These are phyloP conservation scores for Protomyces inundatus DNA, from an alignment of 1,139 yeast species.

Conservation along the genomic window DNA sequence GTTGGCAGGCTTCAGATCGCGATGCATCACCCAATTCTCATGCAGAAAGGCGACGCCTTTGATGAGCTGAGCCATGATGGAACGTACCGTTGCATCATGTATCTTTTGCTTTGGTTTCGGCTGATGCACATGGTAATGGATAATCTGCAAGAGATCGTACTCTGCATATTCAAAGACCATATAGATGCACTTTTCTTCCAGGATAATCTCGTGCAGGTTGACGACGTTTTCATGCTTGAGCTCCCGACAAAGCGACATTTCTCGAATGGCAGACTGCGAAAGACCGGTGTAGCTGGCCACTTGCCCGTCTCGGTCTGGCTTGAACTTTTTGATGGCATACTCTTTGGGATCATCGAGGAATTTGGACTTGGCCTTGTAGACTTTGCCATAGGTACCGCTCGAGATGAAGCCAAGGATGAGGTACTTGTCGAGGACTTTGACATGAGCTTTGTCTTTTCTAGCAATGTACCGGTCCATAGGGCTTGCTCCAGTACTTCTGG, in stretches of 20 bases:
- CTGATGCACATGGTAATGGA: conserved; percentile 44
- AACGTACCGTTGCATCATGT: conserved; percentile 67
- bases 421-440: conserved; percentile 72
- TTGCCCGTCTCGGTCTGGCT: conserved; percentile 90
- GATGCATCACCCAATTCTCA: conserved; percentile 90
- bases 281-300: conserved; percentile 87
- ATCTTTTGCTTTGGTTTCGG: conserved; percentile 90
- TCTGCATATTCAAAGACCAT: conserved; percentile 96
- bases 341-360: conserved; percentile 23
- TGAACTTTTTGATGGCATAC: conserved; percentile 88
- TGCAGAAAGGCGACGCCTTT: conserved; percentile 89
- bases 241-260: conserved; percentile 81
- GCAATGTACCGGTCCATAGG: conserved; percentile 15
- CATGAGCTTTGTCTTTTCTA: conserved; percentile 64
- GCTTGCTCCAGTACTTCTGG: not conserved
- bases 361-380: conserved; percentile 63
- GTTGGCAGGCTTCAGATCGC: conserved; percentile 96
- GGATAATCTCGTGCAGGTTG: conserved; percentile 71
- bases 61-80: conserved; percentile 83
- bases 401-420: conserved; percentile 93
- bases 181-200: conserved; percentile 85
- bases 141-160: conserved; percentile 61
- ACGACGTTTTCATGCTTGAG: conserved; percentile 74
- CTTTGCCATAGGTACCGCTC: conserved; percentile 97
- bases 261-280: conserved; percentile 92